A percentile compares a stretch with the other conserved stretches of the same genome.
These are phyloP conservation scores for Dictyostelium purpureum DNA, from an alignment of 78 protist genomes.

Conservation along the genomic window DNA sequence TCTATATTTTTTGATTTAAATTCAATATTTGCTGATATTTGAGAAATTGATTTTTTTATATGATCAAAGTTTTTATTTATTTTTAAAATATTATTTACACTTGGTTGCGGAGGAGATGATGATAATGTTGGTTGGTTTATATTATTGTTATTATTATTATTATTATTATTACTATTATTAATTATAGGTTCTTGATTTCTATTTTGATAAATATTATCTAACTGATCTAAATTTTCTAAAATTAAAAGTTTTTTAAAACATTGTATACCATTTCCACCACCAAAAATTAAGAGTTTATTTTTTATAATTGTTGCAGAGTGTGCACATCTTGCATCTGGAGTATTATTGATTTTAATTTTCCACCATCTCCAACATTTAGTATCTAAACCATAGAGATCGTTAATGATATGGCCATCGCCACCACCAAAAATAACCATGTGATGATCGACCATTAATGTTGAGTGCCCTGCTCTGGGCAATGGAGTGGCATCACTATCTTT, in stretches of 20 bases:
- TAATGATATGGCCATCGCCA: conserved; percentile 70
- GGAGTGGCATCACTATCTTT: conserved; percentile 10
- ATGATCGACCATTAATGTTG: conserved; percentile 44
- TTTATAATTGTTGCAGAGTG: conserved; percentile 21
- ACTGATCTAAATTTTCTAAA: conserved; percentile 12
- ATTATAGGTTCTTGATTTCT: not conserved
- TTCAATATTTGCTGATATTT: conserved; percentile 6
- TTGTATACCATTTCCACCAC: conserved; percentile 78
- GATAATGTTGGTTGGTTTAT: not conserved
- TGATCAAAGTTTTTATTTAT: conserved; percentile 11
- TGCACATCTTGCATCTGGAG: conserved; percentile 72
- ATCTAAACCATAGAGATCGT: conserved; percentile 51
- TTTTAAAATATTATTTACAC: not conserved
- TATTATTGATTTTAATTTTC: conserved; percentile 13
- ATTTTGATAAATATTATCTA: conserved; percentile 31
- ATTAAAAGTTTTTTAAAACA: conserved; percentile 47
- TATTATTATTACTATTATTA: not conserved
- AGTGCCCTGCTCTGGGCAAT: conserved; percentile 72
- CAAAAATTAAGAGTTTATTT: conserved; percentile 39
- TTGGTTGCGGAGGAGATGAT: not conserved
- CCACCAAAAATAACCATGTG: conserved; percentile 72
- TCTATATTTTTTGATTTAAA: conserved; percentile 13
- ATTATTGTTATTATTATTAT: not conserved
- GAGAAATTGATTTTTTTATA: not conserved
- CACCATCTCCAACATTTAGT: conserved; percentile 48